phyloP scores from a whole-genome alignment of 2,329 filamentous ascomycete genomes.

The Achaetomium macrosporum region DNA sequence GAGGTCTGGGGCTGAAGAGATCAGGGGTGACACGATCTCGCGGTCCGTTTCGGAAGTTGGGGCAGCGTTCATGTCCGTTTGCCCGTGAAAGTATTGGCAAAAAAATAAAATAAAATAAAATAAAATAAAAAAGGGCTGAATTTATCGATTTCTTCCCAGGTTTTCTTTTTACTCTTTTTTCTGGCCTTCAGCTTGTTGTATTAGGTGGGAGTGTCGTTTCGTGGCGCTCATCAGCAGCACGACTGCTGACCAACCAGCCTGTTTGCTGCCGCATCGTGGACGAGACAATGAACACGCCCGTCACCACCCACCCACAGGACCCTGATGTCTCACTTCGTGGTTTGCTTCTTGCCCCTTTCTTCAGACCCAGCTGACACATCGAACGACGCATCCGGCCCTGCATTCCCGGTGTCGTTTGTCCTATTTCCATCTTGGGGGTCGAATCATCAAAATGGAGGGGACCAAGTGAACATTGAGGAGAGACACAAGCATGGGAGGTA shows the following conservation, averaged over 20 bases:
- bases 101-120: too few relatives aligned
- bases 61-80: conserved; percentile 1
- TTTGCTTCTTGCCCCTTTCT: conserved; percentile 5
- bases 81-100: background rate
- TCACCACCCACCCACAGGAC: conserved; percentile 8
- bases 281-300: background rate
- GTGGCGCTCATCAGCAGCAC: background rate
- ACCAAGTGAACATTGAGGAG: background rate
- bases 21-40: conserved; percentile 3
- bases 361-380: conserved; percentile 7
- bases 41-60: conserved; percentile 5
- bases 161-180: background rate
- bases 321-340: conserved; percentile 13
- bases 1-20: background rate
- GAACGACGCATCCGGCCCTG: conserved; percentile 6
- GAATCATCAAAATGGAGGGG: background rate
- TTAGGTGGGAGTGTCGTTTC: background rate
- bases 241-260: background rate
- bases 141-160: conserved; percentile 2
- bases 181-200: background rate
- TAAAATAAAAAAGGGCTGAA: background rate
- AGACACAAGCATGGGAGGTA: too few relatives aligned
- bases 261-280: conserved; percentile 5
- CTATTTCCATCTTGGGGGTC: conserved; percentile 1
- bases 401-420: background rate